A percentile compares a stretch with the other conserved stretches of the same genome.
Conservation (phyloP, 2,329 filamentous ascomycete genomes). For the Aureobasidium sp. region DNA sequence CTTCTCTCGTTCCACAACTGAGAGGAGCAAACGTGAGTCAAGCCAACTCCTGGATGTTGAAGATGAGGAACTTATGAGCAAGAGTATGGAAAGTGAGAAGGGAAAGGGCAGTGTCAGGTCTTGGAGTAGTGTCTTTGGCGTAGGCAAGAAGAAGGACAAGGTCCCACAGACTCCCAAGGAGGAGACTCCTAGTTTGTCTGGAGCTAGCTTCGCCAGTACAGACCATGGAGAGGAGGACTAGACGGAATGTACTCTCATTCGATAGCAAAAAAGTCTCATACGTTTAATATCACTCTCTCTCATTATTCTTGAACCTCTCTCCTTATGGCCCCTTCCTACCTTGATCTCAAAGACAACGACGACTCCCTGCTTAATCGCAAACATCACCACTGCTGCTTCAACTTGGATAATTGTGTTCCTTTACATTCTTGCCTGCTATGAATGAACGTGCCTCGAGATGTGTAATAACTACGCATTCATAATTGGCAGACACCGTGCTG, state of each 20-base stretch:
- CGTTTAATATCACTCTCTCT: too few species aligned
- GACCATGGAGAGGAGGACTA: conserved; percentile 1
- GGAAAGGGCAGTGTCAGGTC: conserved; percentile 30
- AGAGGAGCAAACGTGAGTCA: conserved; percentile 15
- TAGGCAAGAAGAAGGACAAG: conserved; percentile 21
- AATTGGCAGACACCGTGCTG: too few species aligned
- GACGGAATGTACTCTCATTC: neutral
- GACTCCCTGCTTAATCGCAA: too few species aligned
- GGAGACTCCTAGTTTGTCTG: conserved; percentile 38
- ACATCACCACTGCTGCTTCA: too few species aligned
- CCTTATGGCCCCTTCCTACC: too few species aligned
- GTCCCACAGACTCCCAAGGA: conserved; percentile 37
- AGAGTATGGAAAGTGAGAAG: conserved; percentile 25
- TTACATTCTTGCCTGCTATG: too few species aligned
- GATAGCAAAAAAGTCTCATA: too few species aligned
- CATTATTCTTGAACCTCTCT: too few species aligned
- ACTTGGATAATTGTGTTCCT: too few species aligned
- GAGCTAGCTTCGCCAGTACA: conserved; percentile 32
- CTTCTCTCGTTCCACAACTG: conserved; percentile 29
- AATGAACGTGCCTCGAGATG: too few species aligned
- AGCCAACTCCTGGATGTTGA: conserved; percentile 23
- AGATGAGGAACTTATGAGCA: conserved; percentile 27
- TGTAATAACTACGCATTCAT: too few species aligned
- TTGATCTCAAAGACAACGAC: too few species aligned
- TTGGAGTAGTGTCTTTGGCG: conserved; percentile 37